These are phyloP conservation scores for Wallacemonas collosoma DNA, from an alignment of 208 protist species.

Conservation along the genomic window DNA sequence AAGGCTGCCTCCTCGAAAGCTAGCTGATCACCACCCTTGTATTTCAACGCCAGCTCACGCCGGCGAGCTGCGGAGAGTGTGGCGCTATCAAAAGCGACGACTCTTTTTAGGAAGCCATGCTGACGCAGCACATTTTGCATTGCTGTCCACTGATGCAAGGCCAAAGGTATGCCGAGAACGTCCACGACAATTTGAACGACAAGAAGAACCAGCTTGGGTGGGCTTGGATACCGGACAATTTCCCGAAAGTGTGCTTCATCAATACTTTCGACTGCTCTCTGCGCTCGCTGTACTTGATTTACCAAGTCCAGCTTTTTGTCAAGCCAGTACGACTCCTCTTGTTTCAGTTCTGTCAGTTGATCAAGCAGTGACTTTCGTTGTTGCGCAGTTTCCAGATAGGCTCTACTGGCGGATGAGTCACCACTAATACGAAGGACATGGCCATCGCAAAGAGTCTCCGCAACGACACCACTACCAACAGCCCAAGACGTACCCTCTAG, in stretches of 20 bases:
- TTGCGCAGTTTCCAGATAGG: neutral
- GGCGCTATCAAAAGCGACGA: slow-evolving; percentile 40
- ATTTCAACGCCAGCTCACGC: slow-evolving; percentile 29
- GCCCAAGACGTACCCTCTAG: neutral
- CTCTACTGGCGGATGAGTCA: neutral
- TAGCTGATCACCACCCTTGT: slow-evolving; percentile 21
- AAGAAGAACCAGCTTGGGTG: slow-evolving; percentile 24
- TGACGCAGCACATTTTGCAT: slow-evolving; percentile 28
- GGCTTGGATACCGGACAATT: slow-evolving; percentile 30
- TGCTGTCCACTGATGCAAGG: slow-evolving; percentile 21
- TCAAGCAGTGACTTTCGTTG: slow-evolving; percentile 16
- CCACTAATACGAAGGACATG: slow-evolving; percentile 3
- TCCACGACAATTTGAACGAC: slow-evolving; percentile 43
- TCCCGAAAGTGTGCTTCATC: slow-evolving; percentile 37
- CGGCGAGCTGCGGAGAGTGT: slow-evolving; percentile 22
- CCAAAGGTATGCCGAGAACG: slow-evolving; percentile 31
- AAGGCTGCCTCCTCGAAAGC: slow-evolving; percentile 25
- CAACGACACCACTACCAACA: slow-evolving; percentile 10
- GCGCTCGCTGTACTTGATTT: slow-evolving; percentile 31
- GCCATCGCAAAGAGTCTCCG: slow-evolving; percentile 1
- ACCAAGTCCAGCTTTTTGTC: slow-evolving; percentile 24
- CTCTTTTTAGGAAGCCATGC: slow-evolving; percentile 35
- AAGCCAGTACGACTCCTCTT: slow-evolving; percentile 12
- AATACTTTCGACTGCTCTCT: slow-evolving; percentile 31
- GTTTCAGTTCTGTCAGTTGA: slow-evolving; percentile 1